Evolutionary conservation across 106 monocot genomes (phyloP).

Genomic region (Phalaenopsis equestris): DNA sequence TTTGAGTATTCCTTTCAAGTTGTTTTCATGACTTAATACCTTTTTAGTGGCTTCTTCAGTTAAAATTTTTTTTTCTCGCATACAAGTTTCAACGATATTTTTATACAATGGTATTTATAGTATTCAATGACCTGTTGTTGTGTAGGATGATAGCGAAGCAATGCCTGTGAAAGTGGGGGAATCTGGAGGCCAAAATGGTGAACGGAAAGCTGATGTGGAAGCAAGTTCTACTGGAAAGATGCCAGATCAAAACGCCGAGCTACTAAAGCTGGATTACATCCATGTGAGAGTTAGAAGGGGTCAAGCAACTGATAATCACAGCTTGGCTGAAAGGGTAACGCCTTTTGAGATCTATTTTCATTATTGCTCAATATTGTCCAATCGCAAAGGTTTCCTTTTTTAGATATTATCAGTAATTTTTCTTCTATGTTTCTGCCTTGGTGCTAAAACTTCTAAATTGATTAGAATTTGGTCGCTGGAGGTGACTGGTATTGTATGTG

Average conservation of each 20-base stretch:
- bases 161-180: neutral
- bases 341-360: neutral
- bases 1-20: too few relatives aligned
- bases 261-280: conserved; percentile 31
- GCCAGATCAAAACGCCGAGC: neutral
- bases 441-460: neutral
- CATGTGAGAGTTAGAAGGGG: conserved; percentile 33
- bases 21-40: too few relatives aligned
- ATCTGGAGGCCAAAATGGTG: neutral
- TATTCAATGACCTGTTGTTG: neutral
- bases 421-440: neutral
- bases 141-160: neutral
- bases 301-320: conserved; percentile 38
- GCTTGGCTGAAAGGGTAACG: conserved; percentile 29
- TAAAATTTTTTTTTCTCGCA: too few relatives aligned
- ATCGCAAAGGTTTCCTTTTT: neutral
- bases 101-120: too few relatives aligned
- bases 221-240: conserved; percentile 1
- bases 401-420: neutral
- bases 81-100: too few relatives aligned
- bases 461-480: neutral
- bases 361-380: neutral
- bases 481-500: neutral
- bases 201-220: neutral
- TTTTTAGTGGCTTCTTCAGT: too few relatives aligned